Base-by-base conservation (phyloP, 2,329 filamentous ascomycete genomes). In the Fonsecaea pedrosoi region DNA sequence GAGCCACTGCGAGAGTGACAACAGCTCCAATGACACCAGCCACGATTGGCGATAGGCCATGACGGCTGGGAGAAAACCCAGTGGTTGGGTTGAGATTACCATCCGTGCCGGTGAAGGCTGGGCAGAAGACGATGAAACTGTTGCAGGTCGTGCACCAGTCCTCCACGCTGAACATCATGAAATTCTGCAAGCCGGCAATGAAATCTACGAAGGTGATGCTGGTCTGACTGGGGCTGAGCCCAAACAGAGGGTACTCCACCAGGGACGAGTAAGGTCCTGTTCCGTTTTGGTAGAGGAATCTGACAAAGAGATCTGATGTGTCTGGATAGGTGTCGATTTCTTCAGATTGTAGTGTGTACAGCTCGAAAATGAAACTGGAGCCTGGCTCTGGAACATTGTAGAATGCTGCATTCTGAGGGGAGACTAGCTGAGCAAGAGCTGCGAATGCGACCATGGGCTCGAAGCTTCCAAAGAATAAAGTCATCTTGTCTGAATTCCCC, bases 271-370 rank as follows among this genome's bases (percentile, higher is more conserved):
- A 68, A 10, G 68, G 60, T 30, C 78, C 76, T 0, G 85, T 86
- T 57, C 84, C 85, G 71, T 89, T 88, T 71, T 83, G 84, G 76
- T 85, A 83, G 64, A 82, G 78, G 73, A 88, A 86, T 21, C 84
- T 81, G 35, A 88, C 82, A 75, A 77, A 85, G 48, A 89, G 79
- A 25, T 87, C 78, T 2, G 77, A 74, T 0, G 73, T 72, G 13
- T 69, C 59, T 0, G 82, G 82, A 62, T 82, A 84, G 25, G 73
- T 71, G n/a, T 62, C 60, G 18, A 71, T 65, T 32, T 69, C 65
- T 54, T 78, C 75, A 40, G 71, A 72, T 12, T 77, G 75, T 54
- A 78, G 74, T 64, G 80, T 82, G 74, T 81, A 85, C 10, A 87
- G 77, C 71, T 87, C 85, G 61, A 87, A 83, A 6, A 83, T 77